Conservation (phyloP, 176 grass and related monocot species). For the Saccharum officinarum region DNA sequence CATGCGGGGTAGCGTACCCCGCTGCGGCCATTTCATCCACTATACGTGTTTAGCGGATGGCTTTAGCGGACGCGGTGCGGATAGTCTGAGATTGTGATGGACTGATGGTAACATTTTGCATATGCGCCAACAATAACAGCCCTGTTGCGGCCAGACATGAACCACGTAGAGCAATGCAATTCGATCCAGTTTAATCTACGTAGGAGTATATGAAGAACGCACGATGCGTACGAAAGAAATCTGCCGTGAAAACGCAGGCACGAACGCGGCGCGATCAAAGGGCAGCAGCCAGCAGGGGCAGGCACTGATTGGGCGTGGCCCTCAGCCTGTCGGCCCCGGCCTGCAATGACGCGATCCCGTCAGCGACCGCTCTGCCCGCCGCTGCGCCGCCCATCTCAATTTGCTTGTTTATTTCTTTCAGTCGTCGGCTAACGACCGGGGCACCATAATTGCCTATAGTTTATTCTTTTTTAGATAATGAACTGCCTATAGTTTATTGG, state of each 20-base stretch:
- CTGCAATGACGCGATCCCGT: conserved; percentile 31
- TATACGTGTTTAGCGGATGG: too few relatives aligned
- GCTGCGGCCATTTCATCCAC: too few relatives aligned
- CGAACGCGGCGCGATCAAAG: not conserved
- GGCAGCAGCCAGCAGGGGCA: too few relatives aligned
- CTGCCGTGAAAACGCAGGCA: not conserved
- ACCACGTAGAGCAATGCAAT: not conserved
- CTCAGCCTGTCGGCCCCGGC: conserved; percentile 12
- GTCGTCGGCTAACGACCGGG: not conserved
- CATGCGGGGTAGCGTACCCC: too few relatives aligned
- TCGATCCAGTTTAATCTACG: not conserved
- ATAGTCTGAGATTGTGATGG: not conserved
- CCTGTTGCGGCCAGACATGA: not conserved
- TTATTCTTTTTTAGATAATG: too few relatives aligned
- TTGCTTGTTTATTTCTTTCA: not conserved
- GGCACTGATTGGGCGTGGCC: not conserved
- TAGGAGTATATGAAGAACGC: not conserved
- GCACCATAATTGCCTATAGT: too few relatives aligned
- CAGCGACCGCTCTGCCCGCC: conserved; percentile 1
- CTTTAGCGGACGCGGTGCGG: too few relatives aligned
- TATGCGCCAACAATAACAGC: not conserved
- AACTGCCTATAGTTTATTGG: conserved; percentile 3
- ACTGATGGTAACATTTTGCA: not conserved
- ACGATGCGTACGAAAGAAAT: not conserved
- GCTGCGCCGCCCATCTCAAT: not conserved